phyloP scores from a whole-genome alignment of 345 rosid genomes.

The Salix suchowensis region DNA sequence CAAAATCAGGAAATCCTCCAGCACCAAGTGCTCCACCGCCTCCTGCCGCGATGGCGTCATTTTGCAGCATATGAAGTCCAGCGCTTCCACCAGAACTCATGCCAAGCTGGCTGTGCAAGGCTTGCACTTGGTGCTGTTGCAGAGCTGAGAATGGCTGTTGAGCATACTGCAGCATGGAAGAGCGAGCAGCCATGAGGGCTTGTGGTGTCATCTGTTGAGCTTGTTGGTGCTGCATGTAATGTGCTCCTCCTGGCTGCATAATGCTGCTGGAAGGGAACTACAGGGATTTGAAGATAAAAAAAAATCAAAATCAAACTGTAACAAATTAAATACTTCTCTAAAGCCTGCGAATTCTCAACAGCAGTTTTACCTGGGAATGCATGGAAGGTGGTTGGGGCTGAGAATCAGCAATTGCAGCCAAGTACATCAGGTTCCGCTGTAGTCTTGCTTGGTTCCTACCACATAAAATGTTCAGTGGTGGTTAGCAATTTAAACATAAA shows the following conservation, averaged over 20 bases:
- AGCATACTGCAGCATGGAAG: conserved; percentile 71
- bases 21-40: conserved; percentile 55
- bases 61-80: conserved; percentile 61
- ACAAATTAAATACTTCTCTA: background rate
- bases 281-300: conserved; percentile 9
- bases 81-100: conserved; percentile 66
- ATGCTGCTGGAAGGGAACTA: conserved; percentile 69
- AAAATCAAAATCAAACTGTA: background rate
- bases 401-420: conserved; percentile 98
- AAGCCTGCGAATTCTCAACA: background rate
- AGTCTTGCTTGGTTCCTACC: conserved; percentile 93
- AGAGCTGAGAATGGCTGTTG: conserved; percentile 76
- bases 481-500: background rate
- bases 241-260: conserved; percentile 78
- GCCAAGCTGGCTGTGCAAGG: conserved; percentile 83
- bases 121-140: conserved; percentile 81
- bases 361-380: conserved; percentile 71
- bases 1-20: conserved; percentile 71
- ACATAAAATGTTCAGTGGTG: conserved; percentile 10
- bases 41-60: conserved; percentile 55
- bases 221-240: conserved; percentile 90
- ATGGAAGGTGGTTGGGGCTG: conserved; percentile 83
- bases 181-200: conserved; percentile 81
- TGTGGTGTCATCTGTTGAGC: conserved; percentile 85
- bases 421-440: conserved; percentile 94